These are phyloP conservation scores for Aurinia saxatilis DNA, from an alignment of 345 rosid species.

Conservation along the genomic window DNA sequence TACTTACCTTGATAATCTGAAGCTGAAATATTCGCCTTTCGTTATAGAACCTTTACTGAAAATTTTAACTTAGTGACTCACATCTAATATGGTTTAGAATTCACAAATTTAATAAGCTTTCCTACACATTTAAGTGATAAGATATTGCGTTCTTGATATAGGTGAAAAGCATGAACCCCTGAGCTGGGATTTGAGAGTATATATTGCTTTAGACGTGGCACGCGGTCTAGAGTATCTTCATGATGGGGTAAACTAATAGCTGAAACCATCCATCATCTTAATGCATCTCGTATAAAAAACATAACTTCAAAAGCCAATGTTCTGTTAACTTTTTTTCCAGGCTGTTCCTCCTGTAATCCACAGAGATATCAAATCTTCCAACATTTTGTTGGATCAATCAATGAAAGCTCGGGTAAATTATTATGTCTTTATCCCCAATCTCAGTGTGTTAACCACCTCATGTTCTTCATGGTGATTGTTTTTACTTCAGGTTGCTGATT, in stretches of 20 bases:
- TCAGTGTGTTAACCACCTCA: background rate
- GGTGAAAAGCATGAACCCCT: conserved; percentile 53
- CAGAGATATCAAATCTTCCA: conserved; percentile 91
- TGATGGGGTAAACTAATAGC: conserved; percentile 62
- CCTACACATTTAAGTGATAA: background rate
- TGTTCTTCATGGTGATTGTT: background rate
- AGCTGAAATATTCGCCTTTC: background rate
- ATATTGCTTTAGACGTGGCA: conserved; percentile 85
- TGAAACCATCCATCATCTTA: background rate
- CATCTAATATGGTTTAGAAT: background rate
- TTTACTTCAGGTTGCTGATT: conserved; percentile 78
- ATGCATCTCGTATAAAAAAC: background rate
- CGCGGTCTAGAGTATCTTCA: conserved; percentile 98
- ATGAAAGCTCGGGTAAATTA: conserved; percentile 85
- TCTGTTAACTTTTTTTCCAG: conserved; percentile 29
- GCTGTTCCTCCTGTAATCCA: conserved; percentile 98
- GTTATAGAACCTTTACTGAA: background rate
- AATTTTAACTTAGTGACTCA: background rate
- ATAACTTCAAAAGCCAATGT: background rate
- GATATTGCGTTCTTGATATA: conserved; percentile 21
- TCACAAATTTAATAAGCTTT: background rate
- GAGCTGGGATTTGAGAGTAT: conserved; percentile 83
- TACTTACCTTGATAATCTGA: background rate
- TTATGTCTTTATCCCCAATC: background rate
- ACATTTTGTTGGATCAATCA: conserved; percentile 88